phyloP scores from a whole-genome alignment of 169 alveolate species.

The Eimeria sp. region DNA sequence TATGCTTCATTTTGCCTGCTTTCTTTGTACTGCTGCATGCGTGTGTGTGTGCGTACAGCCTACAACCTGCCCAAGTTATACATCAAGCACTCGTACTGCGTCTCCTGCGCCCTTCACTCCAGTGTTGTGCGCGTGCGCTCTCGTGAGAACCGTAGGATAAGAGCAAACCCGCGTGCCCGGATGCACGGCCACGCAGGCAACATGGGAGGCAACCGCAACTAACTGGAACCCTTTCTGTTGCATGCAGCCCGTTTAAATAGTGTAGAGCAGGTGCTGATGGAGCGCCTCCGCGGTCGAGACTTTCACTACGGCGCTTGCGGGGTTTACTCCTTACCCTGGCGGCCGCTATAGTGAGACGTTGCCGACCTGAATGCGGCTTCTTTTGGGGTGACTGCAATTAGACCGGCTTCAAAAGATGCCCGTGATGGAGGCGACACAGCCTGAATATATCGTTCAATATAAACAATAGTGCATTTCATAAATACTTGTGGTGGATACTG shows the following conservation, averaged over 20 bases:
- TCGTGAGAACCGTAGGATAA: conserved; percentile 80
- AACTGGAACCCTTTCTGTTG: neutral
- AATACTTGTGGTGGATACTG: neutral
- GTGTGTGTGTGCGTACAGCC: conserved; percentile 81
- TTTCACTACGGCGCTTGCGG: neutral
- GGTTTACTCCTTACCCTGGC: neutral
- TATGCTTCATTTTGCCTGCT: neutral
- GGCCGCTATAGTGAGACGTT: neutral
- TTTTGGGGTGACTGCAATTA: neutral
- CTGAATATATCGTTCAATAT: neutral
- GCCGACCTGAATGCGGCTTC: conserved; percentile 1
- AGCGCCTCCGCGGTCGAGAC: neutral
- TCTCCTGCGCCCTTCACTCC: conserved; percentile 99
- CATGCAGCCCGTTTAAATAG: neutral
- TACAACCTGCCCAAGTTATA: conserved; percentile 98
- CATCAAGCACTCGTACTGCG: conserved; percentile 99
- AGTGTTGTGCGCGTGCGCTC: conserved; percentile 97
- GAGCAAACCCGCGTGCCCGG: conserved; percentile 81
- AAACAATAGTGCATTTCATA: too few relatives aligned
- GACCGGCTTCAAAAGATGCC: conserved; percentile 14
- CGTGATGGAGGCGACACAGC: neutral
- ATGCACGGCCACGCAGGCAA: conserved; percentile 75
- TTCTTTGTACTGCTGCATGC: neutral
- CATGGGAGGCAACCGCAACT: conserved; percentile 76
- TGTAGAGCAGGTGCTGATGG: conserved; percentile 7